Base-by-base conservation (phyloP, 83 land plant species). In the Picea mariana region DNA sequence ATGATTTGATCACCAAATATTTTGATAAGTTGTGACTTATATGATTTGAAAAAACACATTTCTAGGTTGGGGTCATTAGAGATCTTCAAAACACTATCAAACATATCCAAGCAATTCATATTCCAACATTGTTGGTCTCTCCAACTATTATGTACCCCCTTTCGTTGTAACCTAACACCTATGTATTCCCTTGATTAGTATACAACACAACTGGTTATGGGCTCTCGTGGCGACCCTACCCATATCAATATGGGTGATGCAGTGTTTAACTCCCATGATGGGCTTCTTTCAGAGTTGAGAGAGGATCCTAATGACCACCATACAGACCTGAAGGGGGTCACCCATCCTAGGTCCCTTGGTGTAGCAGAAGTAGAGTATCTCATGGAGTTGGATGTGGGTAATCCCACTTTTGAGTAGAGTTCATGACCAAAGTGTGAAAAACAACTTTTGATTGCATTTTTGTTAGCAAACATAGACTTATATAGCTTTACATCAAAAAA, bases 261-360 rank as follows among this genome's bases (percentile, higher is more conserved):
- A 97, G 82, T 97, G 99, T 80, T 97, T 97, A 27, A 97, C 99
- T 7, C 92, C 98, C 52, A 97, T 94, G 61, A 97, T 87, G 44
- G 98, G 99, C 87, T 97, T 97, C 80, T 87, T 89, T 98, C 99
- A 97, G 9, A 95, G 83, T 82, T 80, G 92, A 0, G 98, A 91
- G 38, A 97, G 89, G 9, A 92, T 84, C 52, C 99, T 86, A 4
- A 91, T 89, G 31, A 89, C 96, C 40, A 93, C 85, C 6, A 96
- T 98, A 11, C 83, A 83, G 2, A 84, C 91, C 85, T 97, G 99
- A n/a, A 97, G 89, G 9, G 99, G 99, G 2, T 94, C 99, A 13
- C 99, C 99, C 99, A 97, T 97, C 76, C 99, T 98, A 12, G 99
- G 99, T 52, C 99, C 99, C 82, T 92, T 92, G 69, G 99, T 97